Conservation (phyloP, 2,329 filamentous ascomycete genomes). For the Paracorniculantispora psalliotae region DNA sequence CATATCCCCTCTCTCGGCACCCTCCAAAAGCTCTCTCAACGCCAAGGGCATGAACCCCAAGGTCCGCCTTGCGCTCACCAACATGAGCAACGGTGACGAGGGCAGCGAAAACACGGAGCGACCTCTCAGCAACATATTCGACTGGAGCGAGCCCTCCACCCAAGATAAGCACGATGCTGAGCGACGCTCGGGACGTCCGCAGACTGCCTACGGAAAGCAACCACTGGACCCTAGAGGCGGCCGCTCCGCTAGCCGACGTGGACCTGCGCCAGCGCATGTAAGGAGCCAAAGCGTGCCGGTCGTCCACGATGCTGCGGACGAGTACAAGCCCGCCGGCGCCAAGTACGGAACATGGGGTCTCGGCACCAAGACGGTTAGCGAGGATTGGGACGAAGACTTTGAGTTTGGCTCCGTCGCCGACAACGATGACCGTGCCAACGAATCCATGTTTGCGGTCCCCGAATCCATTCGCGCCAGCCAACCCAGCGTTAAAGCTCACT, state of each 20-base stretch:
- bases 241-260: slow-evolving; percentile 60
- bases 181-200: slow-evolving; percentile 59
- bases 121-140: slow-evolving; percentile 66
- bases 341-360: slow-evolving; percentile 82
- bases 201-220: slow-evolving; percentile 73
- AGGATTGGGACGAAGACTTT: slow-evolving; percentile 89
- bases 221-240: slow-evolving; percentile 66
- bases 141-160: slow-evolving; percentile 66
- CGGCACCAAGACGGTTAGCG: slow-evolving; percentile 72
- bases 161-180: slow-evolving; percentile 57
- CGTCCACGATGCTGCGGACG: slow-evolving; percentile 57
- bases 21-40: slow-evolving; percentile 48
- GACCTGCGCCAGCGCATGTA: slow-evolving; percentile 64
- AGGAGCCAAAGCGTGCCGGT: slow-evolving; percentile 78
- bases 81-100: slow-evolving; percentile 39
- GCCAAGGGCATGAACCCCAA: slow-evolving; percentile 49
- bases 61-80: slow-evolving; percentile 50
- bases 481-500: slow-evolving; percentile 75
- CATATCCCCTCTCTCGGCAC: slow-evolving; percentile 54
- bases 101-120: slow-evolving; percentile 35
- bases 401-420: slow-evolving; percentile 56
- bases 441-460: slow-evolving; percentile 47
- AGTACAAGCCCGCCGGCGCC: slow-evolving; percentile 47
- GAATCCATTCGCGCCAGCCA: slow-evolving; percentile 76
- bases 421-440: slow-evolving; percentile 31